phyloP scores from a whole-genome alignment of 306 rosid genomes.

The Neltuma alba region DNA sequence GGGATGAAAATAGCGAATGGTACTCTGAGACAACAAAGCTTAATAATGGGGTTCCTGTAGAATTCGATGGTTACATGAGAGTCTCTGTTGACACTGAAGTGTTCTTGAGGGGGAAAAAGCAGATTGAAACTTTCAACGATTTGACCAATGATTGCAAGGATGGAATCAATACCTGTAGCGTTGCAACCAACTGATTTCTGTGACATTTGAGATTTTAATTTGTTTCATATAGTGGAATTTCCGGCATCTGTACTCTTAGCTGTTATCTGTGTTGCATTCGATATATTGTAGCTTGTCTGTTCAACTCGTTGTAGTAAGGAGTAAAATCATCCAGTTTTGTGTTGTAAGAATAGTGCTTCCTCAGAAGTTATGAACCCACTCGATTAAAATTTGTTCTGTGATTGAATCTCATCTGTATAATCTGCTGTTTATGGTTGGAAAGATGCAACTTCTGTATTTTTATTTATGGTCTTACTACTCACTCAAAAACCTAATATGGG shows the following conservation, averaged over 20 bases:
- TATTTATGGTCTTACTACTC: background rate
- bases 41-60: constrained; percentile 70
- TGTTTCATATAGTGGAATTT: constrained; percentile 39
- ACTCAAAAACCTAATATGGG: background rate
- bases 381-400: constrained; percentile 29
- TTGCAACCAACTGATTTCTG: constrained; percentile 58
- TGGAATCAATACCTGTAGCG: constrained; percentile 80
- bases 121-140: constrained; percentile 93
- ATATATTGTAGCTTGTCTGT: constrained; percentile 54
- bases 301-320: constrained; percentile 41
- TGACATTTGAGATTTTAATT: constrained; percentile 39
- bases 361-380: constrained; percentile 35
- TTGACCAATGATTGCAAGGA: constrained; percentile 96
- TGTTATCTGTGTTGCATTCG: constrained; percentile 56
- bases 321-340: constrained; percentile 52
- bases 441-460: constrained; percentile 12
- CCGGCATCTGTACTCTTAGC: constrained; percentile 46
- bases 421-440: constrained; percentile 18
- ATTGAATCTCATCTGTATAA: constrained; percentile 32
- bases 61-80: constrained; percentile 98
- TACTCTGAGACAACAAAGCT: constrained; percentile 74
- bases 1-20: constrained; percentile 91
- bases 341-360: constrained; percentile 42
- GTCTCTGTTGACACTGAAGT: constrained; percentile 93
- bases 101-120: constrained; percentile 95